Evolutionary conservation across 2,329 filamentous ascomycete genomes (phyloP), one percentile per base, ranked within the genome.

Genomic region (Leptosphaerulina australis): DNA sequence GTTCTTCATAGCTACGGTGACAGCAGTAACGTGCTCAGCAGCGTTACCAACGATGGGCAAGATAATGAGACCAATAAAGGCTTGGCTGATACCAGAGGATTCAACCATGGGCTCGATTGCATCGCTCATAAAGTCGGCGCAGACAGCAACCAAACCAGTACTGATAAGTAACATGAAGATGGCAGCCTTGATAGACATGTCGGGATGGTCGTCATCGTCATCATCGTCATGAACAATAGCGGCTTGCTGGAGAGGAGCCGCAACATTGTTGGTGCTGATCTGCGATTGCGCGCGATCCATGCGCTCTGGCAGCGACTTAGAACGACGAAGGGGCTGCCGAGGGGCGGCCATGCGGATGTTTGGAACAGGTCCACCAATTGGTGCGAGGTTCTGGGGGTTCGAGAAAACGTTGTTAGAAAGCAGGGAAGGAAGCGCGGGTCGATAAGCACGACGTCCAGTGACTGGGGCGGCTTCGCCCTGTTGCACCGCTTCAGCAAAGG

Each of bases 21-120:
- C 88, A 5, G 88, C 88, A 0, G 88, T 91, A 15, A 88, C 87
- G 76, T 92, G 88, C 74, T 92, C 88, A 11, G 88, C 88, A 2
- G 88, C 88, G 63, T 92, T 92, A 29, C 88, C 88, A n/a, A 91
- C 88, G 61, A 92, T 91, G 7, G 88, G 88, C 4, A 93, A 76
- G 43, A 93, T 83, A 61, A 93, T 91, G 9, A 92, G 79, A 62
- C 89, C 89, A 54, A 92, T 86, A 57, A 93, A 92, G 25, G 88
- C 87, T 65, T 89, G 81, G 55, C 82, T 88, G 51, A 92, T 77
- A 10, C 73, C 74, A 11, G 83, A 84, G 3, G 77, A 72, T 14
- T 77, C 73, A 2, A 88, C 83, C 71, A 92, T 84, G 5, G 78
- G 79, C 43, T 88, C 83, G 59, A 92, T 92, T 28, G 86, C 84